Conservation (phyloP, 176 grass and related monocot species). For the Oryza brachyantha region DNA sequence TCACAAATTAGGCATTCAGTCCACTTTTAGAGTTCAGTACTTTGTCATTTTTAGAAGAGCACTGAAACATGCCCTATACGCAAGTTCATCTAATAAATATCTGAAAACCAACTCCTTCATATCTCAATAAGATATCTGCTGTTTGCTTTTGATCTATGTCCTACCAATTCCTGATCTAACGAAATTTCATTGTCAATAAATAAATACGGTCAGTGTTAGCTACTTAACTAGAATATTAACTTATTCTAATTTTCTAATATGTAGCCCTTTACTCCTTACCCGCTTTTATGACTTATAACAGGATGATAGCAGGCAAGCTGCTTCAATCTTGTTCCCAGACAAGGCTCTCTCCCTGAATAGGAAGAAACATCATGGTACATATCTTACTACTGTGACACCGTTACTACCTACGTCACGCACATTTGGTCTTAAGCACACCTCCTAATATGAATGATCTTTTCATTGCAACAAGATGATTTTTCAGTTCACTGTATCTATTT, state of each 20-base stretch:
- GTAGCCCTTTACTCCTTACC: no score
- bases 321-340: conserved; percentile 73
- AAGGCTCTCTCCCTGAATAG: conserved; percentile 51
- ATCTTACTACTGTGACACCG: background rate
- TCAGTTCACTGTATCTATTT: background rate
- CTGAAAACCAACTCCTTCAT: background rate
- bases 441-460: conserved; percentile 1
- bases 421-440: background rate
- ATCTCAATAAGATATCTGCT: conserved; percentile 18
- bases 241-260: background rate
- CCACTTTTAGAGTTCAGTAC: background rate
- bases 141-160: background rate
- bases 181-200: background rate
- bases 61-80: background rate
- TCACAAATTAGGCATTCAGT: background rate
- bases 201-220: background rate
- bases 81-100: background rate
- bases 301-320: conserved; percentile 93
- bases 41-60: background rate
- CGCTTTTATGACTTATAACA: conserved; percentile 43
- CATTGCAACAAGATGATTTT: background rate
- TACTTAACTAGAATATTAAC: background rate
- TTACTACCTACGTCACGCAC: background rate
- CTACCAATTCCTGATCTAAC: background rate
- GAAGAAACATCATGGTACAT: conserved; percentile 95